Evolutionary conservation across 352 stramenopile genomes (phyloP), one percentile per base, ranked within the genome.

Genomic region (Thraustotheca clavata): DNA sequence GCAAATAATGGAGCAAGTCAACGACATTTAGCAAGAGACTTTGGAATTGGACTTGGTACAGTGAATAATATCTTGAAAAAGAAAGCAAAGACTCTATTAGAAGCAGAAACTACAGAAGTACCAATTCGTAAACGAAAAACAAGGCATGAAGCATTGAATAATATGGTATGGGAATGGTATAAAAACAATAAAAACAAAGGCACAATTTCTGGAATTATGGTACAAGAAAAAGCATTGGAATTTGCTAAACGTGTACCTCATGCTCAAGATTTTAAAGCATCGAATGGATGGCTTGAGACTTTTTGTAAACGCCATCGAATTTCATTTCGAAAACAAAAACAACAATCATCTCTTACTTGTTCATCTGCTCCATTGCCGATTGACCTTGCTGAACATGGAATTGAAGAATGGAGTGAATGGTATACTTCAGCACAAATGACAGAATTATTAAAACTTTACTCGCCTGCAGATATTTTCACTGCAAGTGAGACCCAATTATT

Each of bases 21-120:
- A 20, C 22, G 57, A 9, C 46, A 65, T 12, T 33, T 65, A 4
- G 57, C 57, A 29, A 39, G 47, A 4, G 57, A 65, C 38, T 65
- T 65, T 5, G 41, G 57, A 40, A 65, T 65, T 65, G 57, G 57
- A 3, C 57, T 65, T 9, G 57, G 57, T 22, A 65, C 57, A 5
- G 57, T 65, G 16, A 65, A 65, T 35, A 65, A 65, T 46, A 65
- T 65, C 41, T 40, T 65, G 12, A 65, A 65, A 34, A 54, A 54
- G 22, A 65, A 65, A n/a, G 57, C 57, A 11, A 38, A 50, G 4
- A 55, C 40, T n/a, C 24, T 65, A 20, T 54, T 40, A 12, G 57
- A 65, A 39, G 57, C 57, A 6, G 31, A 62, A 3, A n/a, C 34
- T 29, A 38, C 27, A 32, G 39, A 20, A 35, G 18, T 41, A 16